phyloP scores from a whole-genome alignment of 176 grass and related monocot genomes.

The Raddia distichophylla region DNA sequence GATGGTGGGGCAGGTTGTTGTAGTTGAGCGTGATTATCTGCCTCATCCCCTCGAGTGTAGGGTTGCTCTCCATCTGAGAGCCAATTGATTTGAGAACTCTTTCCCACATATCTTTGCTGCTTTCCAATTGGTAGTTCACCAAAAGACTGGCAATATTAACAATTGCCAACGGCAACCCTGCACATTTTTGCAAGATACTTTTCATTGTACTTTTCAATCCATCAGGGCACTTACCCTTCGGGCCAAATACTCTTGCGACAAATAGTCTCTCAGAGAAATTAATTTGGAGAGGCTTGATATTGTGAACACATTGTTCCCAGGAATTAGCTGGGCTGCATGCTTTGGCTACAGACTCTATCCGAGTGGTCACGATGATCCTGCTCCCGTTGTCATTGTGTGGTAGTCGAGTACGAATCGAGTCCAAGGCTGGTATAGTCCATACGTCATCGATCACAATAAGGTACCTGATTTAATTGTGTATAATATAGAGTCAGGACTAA shows the following conservation, averaged over 20 bases:
- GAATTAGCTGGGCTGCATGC: neutral
- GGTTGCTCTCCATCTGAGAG: neutral
- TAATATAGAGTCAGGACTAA: too few relatives aligned
- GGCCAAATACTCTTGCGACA: neutral
- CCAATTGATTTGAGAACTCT: neutral
- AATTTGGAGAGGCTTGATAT: accelerated
- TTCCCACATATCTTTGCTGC: neutral
- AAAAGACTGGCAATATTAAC: neutral
- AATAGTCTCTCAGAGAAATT: neutral
- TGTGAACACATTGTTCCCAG: neutral
- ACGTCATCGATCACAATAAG: slow-evolving; percentile 36
- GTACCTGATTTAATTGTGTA: neutral
- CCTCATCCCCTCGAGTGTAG: slow-evolving; percentile 12
- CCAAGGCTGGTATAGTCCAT: neutral
- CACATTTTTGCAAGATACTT: slow-evolving; percentile 1
- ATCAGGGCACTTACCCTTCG: too few relatives aligned
- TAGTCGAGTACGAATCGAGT: neutral
- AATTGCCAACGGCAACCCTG: slow-evolving; percentile 31
- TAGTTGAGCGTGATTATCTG: slow-evolving; percentile 14
- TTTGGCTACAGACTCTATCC: neutral
- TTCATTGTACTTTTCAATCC: too few relatives aligned
- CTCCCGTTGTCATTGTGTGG: neutral
- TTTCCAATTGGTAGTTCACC: too few relatives aligned
- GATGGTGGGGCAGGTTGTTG: slow-evolving; percentile 2
- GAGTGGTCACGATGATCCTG: slow-evolving; percentile 31